A percentile compares a stretch with the other conserved stretches of the same genome.
Conservation (phyloP, 306 rosid species). For the Leucaena leucocephala region DNA sequence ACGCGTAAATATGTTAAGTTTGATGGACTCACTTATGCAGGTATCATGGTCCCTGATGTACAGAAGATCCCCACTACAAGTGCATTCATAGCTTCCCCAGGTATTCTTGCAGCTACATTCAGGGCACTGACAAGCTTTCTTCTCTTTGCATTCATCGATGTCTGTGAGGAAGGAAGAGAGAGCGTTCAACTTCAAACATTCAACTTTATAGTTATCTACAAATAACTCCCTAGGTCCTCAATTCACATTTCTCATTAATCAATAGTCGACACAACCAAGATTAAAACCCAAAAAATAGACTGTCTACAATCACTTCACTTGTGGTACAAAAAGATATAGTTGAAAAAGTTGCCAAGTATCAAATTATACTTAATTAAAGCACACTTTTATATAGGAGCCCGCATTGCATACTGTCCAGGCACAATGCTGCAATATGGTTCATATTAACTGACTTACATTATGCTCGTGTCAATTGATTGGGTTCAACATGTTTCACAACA, state of each 20-base stretch:
- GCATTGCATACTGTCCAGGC: constrained; percentile 3
- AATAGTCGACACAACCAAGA: constrained; percentile 6
- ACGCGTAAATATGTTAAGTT: constrained; percentile 4
- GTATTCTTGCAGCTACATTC: constrained; percentile 86
- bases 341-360: neutral
- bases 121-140: constrained; percentile 86
- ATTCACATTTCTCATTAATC: neutral
- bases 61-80: constrained; percentile 75
- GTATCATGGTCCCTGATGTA: constrained; percentile 87
- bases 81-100: constrained; percentile 92
- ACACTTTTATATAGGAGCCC: constrained; percentile 4
- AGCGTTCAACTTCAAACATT: constrained; percentile 25
- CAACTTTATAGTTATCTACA: neutral
- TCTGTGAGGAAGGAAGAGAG: constrained; percentile 47
- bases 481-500: neutral
- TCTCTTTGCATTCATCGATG: constrained; percentile 83
- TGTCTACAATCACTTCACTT: constrained; percentile 7
- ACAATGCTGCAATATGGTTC: neutral
- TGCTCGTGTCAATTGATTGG: neutral
- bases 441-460: neutral
- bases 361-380: neutral
- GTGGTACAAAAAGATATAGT: neutral
- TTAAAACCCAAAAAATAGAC: constrained; percentile 12
- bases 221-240: constrained; percentile 11
- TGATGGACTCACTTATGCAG: constrained; percentile 80